phyloP scores from a whole-genome alignment of 2,329 filamentous ascomycete genomes.

The Metarhizium guizhouense region DNA sequence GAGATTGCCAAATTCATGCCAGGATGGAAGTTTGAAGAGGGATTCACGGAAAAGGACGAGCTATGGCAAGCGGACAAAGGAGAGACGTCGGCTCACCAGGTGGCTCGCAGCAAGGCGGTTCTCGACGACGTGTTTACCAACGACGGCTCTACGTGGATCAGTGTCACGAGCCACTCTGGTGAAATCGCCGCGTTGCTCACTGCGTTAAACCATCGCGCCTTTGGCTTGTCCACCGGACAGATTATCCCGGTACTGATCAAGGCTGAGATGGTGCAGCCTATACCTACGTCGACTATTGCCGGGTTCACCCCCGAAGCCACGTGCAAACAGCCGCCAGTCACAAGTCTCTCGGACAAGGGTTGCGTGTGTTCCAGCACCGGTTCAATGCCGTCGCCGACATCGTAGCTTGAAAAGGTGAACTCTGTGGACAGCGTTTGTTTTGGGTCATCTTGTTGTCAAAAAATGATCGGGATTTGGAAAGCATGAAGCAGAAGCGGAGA shows the following conservation, averaged over 20 bases:
- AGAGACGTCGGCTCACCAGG: constrained; percentile 38
- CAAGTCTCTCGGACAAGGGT: constrained; percentile 29
- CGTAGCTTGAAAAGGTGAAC: background rate
- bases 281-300: constrained; percentile 20
- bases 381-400: constrained; percentile 2
- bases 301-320: constrained; percentile 32
- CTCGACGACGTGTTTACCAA: constrained; percentile 48
- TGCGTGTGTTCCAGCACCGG: constrained; percentile 28
- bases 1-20: constrained; percentile 45
- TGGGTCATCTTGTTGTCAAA: no score
- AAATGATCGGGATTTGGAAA: no score
- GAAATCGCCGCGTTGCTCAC: constrained; percentile 42
- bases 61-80: constrained; percentile 33
- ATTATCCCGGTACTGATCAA: constrained; percentile 60
- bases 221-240: constrained; percentile 55
- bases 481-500: no score
- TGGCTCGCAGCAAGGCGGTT: constrained; percentile 36
- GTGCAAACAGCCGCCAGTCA: constrained; percentile 34
- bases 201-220: constrained; percentile 52
- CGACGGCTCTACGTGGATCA: constrained; percentile 47
- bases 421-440: no score
- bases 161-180: constrained; percentile 51
- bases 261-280: constrained; percentile 34
- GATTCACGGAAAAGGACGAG: constrained; percentile 47
- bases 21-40: constrained; percentile 45